Base-by-base conservation (phyloP, 768 basidiomycete species). In the Naganishia antarctica region DNA sequence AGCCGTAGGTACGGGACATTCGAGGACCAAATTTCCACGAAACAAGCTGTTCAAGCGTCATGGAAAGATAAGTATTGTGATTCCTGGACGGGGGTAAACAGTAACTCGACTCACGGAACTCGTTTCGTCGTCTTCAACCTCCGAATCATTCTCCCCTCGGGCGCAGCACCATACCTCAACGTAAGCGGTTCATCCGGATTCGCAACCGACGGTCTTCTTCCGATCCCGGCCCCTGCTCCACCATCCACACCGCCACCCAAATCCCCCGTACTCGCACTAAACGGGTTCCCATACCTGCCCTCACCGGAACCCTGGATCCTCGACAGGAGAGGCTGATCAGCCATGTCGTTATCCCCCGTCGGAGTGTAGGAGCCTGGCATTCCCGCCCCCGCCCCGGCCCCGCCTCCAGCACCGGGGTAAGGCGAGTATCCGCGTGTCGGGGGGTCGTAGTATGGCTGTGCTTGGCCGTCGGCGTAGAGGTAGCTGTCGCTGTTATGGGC, bases 111-210 rank as follows among this genome's bases (percentile, higher is more conserved):
- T 80, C 69, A 87, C 67, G 86, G 86, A 18, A 96, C 88, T 21
- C 86, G 84, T 74, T 90, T 89, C 80, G 85, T 91, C 0, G 93
- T 98, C 78, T 93, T 94, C 81, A 88, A 84, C 64, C 91, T 81
- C 57, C 91, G 83, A 37, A 85, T 78, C 29, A 90, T 84, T 41
- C 91, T 89, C 23, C 53, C 53, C 28, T 83, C 78, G 7, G 91
- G 91, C 1, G 89, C 88, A 16, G 91, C 90, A 4, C 91, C 91
- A 77, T 90, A 94, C 76, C 93, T 90, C 4, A 80, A 70, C 61
- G 76, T 78, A 26, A 64, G 69, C 28, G 66, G 66, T 23, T 71
- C 73, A 59, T 78, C 76, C 9, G 16, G 74, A 70, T 40, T 72
- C 63, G 25, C 41, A 47, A 15, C 51, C 47, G 15, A 31, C 43